Evolutionary conservation across 139 green algal genomes (phyloP).

Genomic region (Asterochloris erici): DNA sequence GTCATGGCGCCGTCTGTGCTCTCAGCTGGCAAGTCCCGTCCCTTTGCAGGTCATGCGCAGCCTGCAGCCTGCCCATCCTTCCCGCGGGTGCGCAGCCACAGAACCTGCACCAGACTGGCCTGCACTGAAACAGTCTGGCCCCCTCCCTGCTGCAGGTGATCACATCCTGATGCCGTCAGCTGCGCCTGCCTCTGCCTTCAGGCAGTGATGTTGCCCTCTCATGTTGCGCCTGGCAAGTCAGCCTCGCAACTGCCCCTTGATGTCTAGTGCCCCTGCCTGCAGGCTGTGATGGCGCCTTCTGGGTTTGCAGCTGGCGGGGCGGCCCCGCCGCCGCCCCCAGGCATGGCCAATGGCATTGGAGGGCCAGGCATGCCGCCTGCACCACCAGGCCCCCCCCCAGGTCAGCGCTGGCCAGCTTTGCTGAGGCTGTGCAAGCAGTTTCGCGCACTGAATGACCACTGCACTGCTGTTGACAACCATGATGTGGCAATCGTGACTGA

Average conservation of each 20-base stretch:
- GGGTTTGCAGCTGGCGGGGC: constrained; percentile 17
- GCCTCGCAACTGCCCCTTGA: neutral
- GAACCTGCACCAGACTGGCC: neutral
- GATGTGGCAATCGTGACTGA: neutral
- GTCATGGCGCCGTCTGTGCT: neutral
- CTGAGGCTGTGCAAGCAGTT: neutral
- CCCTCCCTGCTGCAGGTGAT: neutral
- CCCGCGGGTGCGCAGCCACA: neutral
- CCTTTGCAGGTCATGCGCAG: neutral
- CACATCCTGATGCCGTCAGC: neutral
- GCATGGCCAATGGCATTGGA: neutral
- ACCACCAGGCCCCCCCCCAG: constrained; percentile 8
- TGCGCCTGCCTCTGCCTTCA: neutral
- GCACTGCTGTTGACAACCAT: neutral
- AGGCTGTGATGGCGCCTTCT: constrained; percentile 11
- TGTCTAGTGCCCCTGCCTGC: constrained; percentile 3
- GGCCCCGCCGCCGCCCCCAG: constrained; percentile 3
- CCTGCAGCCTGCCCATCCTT: neutral
- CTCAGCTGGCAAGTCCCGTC: neutral
- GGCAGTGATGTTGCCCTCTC: neutral
- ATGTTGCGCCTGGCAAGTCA: neutral
- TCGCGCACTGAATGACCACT: neutral
- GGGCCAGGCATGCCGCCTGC: neutral
- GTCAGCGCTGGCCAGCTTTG: neutral
- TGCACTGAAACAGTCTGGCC: neutral